A percentile compares a stretch with the other conserved stretches of the same genome.
Evolutionary conservation across 345 rosid species (phyloP).

Genomic region (Arabis hirsuta): DNA sequence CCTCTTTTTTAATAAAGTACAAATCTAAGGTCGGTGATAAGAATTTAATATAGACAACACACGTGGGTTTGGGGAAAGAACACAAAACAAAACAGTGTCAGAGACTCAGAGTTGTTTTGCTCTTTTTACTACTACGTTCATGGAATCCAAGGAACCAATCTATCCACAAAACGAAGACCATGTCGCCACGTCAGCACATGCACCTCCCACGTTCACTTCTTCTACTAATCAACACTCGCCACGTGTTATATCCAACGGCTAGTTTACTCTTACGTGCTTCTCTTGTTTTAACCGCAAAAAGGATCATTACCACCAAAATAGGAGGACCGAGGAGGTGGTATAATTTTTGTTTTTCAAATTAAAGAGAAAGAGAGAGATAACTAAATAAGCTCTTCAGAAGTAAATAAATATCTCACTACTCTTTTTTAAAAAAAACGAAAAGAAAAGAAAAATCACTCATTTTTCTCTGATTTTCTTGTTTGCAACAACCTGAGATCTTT

Average conservation of each 20-base stretch:
- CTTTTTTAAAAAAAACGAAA: too few relatives aligned
- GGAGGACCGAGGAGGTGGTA: neutral
- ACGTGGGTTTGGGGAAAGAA: slow-evolving; percentile 26
- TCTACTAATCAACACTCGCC: slow-evolving; percentile 13
- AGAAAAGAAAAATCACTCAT: neutral
- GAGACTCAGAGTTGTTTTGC: slow-evolving; percentile 23
- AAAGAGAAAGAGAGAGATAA: neutral
- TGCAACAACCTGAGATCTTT: slow-evolving; percentile 6
- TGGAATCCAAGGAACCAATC: slow-evolving; percentile 30
- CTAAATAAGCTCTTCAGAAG: neutral
- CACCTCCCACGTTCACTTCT: neutral
- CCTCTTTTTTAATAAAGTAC: slow-evolving; percentile 8
- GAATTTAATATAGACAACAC: slow-evolving; percentile 11
- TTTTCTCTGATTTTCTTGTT: neutral
- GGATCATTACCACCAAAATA: neutral
- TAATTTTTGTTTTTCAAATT: neutral
- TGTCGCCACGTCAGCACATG: slow-evolving; percentile 45
- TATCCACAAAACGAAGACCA: slow-evolving; percentile 1
- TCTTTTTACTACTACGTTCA: slow-evolving; percentile 18
- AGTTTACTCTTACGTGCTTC: neutral
- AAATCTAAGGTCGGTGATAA: neutral
- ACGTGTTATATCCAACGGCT: slow-evolving; percentile 46
- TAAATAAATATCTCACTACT: neutral
- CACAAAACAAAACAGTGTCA: slow-evolving; percentile 31
- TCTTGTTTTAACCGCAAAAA: slow-evolving; percentile 13